A percentile compares a stretch with the other conserved stretches of the same genome.
phyloP scores from a whole-genome alignment of 441 rosid species.

The Gossypium schwendimanii region DNA sequence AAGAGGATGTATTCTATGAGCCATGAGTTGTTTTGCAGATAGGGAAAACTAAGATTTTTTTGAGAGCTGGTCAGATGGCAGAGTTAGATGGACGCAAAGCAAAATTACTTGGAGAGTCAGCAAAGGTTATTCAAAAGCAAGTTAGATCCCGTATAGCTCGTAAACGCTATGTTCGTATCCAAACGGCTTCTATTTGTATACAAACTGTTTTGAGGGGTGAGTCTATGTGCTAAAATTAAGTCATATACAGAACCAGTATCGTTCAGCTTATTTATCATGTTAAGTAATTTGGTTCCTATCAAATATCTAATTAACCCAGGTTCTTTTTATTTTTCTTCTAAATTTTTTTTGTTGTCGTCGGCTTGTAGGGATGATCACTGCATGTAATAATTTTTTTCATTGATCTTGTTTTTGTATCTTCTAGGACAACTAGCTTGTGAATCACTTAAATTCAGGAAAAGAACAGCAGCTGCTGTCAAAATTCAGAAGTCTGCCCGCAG shows the following conservation, averaged over 20 bases:
- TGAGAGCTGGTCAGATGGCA: slow-evolving; percentile 80
- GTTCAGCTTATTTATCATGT: slow-evolving; percentile 4
- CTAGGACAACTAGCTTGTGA: slow-evolving; percentile 50
- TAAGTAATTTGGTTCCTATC: slow-evolving; percentile 8
- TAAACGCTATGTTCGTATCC: slow-evolving; percentile 37
- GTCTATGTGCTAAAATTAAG: slow-evolving; percentile 2
- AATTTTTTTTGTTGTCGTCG: background rate
- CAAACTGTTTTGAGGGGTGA: slow-evolving; percentile 88
- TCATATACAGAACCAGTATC: slow-evolving; percentile 3
- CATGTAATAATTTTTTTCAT: slow-evolving; percentile 8
- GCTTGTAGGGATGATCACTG: slow-evolving; percentile 8
- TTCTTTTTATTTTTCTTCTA: background rate
- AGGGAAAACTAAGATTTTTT: slow-evolving; percentile 69
- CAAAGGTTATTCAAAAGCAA: slow-evolving; percentile 56
- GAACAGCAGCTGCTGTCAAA: slow-evolving; percentile 59
- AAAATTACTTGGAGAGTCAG: slow-evolving; percentile 45
- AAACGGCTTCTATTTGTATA: slow-evolving; percentile 49
- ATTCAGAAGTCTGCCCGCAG: slow-evolving; percentile 74
- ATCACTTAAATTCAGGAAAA: slow-evolving; percentile 35
- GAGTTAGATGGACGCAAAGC: slow-evolving; percentile 69
- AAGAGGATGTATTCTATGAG: slow-evolving; percentile 10
- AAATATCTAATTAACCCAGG: background rate
- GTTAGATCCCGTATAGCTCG: slow-evolving; percentile 38
- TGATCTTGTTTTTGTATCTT: slow-evolving; percentile 20
- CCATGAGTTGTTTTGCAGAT: slow-evolving; percentile 44